Percentiles rank a stretch among this genome's conserved stretches.
Evolutionary conservation across 2,329 filamentous ascomycete species (phyloP).

Genomic region (Trichoderma pleuroti): DNA sequence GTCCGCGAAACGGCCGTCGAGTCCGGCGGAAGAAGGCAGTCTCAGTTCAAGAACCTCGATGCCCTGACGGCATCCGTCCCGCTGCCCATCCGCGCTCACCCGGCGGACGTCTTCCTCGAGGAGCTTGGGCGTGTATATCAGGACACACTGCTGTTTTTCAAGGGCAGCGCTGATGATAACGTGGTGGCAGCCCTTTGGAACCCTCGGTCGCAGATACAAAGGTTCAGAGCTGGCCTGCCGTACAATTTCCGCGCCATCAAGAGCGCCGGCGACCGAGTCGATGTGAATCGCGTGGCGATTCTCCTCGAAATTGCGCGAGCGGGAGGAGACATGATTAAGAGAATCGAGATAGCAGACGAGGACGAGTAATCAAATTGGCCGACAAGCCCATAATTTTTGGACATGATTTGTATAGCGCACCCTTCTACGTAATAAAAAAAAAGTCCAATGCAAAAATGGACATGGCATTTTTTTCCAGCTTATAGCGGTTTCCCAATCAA

Average conservation of each 20-base stretch:
- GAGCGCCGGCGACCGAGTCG: slow-evolving; percentile 48
- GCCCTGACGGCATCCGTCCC: slow-evolving; percentile 46
- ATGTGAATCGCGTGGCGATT: slow-evolving; percentile 65
- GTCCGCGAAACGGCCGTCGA: slow-evolving; percentile 38
- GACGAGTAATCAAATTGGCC: background rate
- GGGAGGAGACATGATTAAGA: slow-evolving; percentile 64
- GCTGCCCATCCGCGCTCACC: slow-evolving; percentile 54
- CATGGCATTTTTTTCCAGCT: background rate
- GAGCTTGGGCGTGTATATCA: slow-evolving; percentile 67
- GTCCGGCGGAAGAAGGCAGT: slow-evolving; percentile 38
- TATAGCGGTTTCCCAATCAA: background rate
- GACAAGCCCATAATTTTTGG: background rate
- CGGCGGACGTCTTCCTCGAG: slow-evolving; percentile 58
- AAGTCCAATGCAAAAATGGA: background rate
- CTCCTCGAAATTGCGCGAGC: slow-evolving; percentile 69
- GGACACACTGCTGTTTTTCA: slow-evolving; percentile 74
- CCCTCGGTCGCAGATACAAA: slow-evolving; percentile 49
- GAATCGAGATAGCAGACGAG: slow-evolving; percentile 50
- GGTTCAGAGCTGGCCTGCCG: slow-evolving; percentile 67
- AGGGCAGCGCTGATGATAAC: slow-evolving; percentile 55
- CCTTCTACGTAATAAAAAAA: background rate
- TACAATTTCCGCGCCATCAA: slow-evolving; percentile 51
- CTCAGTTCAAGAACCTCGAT: slow-evolving; percentile 80
- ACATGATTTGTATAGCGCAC: background rate
- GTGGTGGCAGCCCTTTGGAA: slow-evolving; percentile 59